phyloP scores from a whole-genome alignment of 1,284 basidiomycete species.

The Cryptococcus sp. region DNA sequence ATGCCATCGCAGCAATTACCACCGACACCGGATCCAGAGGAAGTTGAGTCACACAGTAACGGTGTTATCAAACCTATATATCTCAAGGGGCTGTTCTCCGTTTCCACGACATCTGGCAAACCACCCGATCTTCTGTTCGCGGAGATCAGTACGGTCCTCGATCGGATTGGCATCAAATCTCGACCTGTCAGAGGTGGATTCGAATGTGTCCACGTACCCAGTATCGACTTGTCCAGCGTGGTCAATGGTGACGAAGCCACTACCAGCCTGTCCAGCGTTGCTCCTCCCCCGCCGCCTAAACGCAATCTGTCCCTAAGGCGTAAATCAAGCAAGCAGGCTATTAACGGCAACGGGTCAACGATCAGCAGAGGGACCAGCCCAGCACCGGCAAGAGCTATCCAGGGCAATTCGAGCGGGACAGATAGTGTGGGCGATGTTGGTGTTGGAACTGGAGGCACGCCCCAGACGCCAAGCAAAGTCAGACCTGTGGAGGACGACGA shows the following conservation, averaged over 20 bases:
- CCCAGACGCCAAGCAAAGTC: conserved; percentile 5
- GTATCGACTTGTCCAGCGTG: conserved; percentile 83
- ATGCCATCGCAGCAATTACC: conserved; percentile 10
- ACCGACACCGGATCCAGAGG: conserved; percentile 13
- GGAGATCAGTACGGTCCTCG: conserved; percentile 83
- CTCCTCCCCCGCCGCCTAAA: conserved; percentile 8
- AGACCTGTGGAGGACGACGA: conserved; percentile 59
- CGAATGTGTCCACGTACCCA: conserved; percentile 93
- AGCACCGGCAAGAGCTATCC: conserved; percentile 7
- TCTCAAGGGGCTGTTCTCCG: conserved; percentile 88
- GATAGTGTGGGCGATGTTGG: conserved; percentile 20
- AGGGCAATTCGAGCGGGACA: conserved; percentile 20
- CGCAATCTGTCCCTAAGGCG: conserved; percentile 25
- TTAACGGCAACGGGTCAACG: conserved; percentile 17
- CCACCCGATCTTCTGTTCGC: conserved; percentile 74
- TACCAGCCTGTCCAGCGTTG: conserved; percentile 24
- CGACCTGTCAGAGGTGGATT: conserved; percentile 88
- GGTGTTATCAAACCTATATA: conserved; percentile 80
- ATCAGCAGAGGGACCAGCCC: conserved; percentile 11
- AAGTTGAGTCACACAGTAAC: conserved; percentile 26
- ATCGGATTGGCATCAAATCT: conserved; percentile 92
- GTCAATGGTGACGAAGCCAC: conserved; percentile 48
- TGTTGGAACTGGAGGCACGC: not conserved
- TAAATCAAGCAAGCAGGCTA: conserved; percentile 21
- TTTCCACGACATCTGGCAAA: conserved; percentile 93